Evolutionary conservation across 2,329 filamentous ascomycete genomes (phyloP), one percentile per base, ranked within the genome.

Genomic region (Tetracladium maxilliforme): DNA sequence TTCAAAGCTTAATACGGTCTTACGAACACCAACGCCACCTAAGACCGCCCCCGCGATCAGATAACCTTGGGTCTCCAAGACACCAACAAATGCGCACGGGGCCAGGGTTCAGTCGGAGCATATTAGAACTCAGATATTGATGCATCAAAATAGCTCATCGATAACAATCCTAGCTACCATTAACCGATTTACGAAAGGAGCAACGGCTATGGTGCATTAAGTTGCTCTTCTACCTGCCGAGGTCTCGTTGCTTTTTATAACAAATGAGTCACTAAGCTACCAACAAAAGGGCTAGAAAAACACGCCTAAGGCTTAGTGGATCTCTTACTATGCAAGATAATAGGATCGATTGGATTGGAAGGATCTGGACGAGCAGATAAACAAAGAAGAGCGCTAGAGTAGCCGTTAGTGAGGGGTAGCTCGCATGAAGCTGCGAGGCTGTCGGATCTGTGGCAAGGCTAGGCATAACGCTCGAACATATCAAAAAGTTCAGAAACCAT

Each of bases 1-100:
- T 25, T 40, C 32, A 21, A 41, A 36, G 33, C 40, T 45, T 29
- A 26, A 33, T 22, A 16, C 28, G 13, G 9, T 14, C 19, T 23
- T 30, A 6, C 16, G 22, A 27, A 31, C 32, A 16, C 31, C 28
- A 30, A 22, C 27, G 25, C 21, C 22, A 10, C 16, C 14, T 10
- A 14, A 12, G 16, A 13, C 27, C 6, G n/a, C 11, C 23, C 27
- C n/a, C 7, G 10, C 14, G 19, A 13, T 16, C 18, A 13, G 21
- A 26, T 16, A 21, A n/a, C 14, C 12, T 14, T 22, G 20, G 19
- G 28, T 34, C 28, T 25, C 38, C 7, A 21, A 26, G 21, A 31
- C 28, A 15, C 28, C 21, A 26, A 21, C 17, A 14, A 33, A 30
- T 20, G 13, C 20, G 11, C 15, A 7, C 17, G 18, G 27, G 14